These are phyloP conservation scores for Salix viminalis DNA, from an alignment of 345 rosid genomes.

Conservation along the genomic window DNA sequence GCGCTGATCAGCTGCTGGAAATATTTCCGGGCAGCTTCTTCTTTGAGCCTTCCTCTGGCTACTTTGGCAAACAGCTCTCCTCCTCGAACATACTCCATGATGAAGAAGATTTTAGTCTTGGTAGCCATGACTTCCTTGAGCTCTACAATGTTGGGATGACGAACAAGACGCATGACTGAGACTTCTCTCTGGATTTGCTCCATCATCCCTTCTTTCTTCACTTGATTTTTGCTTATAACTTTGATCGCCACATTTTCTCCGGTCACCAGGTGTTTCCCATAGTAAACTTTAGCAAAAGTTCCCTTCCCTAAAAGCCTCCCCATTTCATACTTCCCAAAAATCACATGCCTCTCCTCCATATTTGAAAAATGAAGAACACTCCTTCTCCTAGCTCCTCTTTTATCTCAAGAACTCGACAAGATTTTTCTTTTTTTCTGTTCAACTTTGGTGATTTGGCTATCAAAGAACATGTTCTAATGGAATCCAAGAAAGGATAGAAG, in stretches of 20 bases:
- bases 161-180: background rate
- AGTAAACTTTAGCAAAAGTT: background rate
- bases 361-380: background rate
- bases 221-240: background rate
- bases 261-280: background rate
- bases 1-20: background rate
- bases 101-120: background rate
- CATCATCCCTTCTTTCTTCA: background rate
- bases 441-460: background rate
- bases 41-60: background rate
- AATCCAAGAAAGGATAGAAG: constrained; percentile 43
- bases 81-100: constrained; percentile 1
- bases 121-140: constrained; percentile 1
- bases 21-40: background rate
- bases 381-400: no score
- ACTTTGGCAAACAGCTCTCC: background rate
- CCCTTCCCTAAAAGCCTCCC: background rate
- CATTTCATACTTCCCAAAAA: background rate
- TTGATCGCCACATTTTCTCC: background rate
- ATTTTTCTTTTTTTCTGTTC: background rate
- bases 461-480: constrained; percentile 2
- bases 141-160: constrained; percentile 1
- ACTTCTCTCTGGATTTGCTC: background rate
- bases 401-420: background rate
- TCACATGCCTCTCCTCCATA: background rate